Evolutionary conservation across 805 yeast genomes (phyloP), one percentile per base, ranked within the genome.

Genomic region (Barnettozyma siamensis): DNA sequence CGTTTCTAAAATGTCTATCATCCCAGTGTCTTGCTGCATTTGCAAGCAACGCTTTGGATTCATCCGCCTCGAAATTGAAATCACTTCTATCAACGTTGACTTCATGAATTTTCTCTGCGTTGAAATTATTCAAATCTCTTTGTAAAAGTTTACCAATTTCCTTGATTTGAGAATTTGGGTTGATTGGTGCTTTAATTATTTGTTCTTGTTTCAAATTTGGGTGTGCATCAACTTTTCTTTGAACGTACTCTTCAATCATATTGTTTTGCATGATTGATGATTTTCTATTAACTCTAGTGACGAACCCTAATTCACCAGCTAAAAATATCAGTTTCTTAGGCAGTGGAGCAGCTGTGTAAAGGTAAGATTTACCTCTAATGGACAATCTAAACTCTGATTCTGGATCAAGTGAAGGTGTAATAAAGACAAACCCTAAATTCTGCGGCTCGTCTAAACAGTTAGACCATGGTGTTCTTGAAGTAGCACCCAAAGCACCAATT

Each of bases 251-350:
- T 32, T 62, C 64, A 31, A 64, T 48, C 64, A 67, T 56, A 5
- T 64, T 62, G 35, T 55, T 58, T 36, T 56, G 59, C 28, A 55
- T 53, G 0, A 66, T 33, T 18, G 58, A 62, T 16, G 55, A 47
- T 38, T 60, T 63, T 20, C 55, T 58, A 16, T 57, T 57, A 15
- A 60, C 54, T 46, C 59, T 64, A 5, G 64, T 63, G 24, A 65
- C 67, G 41, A 67, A 63, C 0, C 67, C 68, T 30, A 65, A 48
- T 37, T 67, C 72, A 41, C 69, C 69, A 7, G 65, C 65, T 33
- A 71, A 50, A 47, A 70, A 70, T 9, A 70, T 53, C 20, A 71
- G 44, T 41, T 59, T 63, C 31, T 63, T 55, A 1, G 82, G 81
- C 5, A 72, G 55, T 8, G 67, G 64, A 2, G 78, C 75, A 38